Conservation (phyloP, 2,329 filamentous ascomycete genomes). For the Penicillium sp. region DNA sequence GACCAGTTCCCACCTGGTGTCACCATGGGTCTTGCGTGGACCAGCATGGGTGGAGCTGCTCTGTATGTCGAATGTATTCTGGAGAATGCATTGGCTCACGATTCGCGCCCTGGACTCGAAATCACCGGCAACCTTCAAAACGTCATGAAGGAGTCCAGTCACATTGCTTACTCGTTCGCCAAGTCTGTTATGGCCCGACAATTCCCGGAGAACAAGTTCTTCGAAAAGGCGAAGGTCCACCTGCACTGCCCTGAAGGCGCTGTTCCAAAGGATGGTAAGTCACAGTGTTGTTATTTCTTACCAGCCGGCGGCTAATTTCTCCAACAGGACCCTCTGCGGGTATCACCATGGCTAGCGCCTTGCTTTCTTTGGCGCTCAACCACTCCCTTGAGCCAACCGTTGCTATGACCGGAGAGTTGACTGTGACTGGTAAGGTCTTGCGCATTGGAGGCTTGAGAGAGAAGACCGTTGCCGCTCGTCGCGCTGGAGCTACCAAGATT, state of each 20-base stretch:
- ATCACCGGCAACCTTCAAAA: constrained; percentile 92
- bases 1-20: constrained; percentile 91
- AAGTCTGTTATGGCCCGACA: constrained; percentile 81
- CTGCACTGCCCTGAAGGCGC: constrained; percentile 95
- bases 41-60: constrained; percentile 90
- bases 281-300: constrained; percentile 1
- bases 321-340: constrained; percentile 69
- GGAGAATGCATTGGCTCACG: constrained; percentile 71
- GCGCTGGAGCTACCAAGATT: constrained; percentile 87
- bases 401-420: constrained; percentile 97
- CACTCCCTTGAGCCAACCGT: constrained; percentile 75
- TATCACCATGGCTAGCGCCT: constrained; percentile 95
- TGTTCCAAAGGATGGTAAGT: constrained; percentile 78
- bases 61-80: constrained; percentile 97
- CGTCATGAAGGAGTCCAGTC: constrained; percentile 97
- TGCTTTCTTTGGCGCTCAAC: constrained; percentile 80
- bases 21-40: constrained; percentile 97
- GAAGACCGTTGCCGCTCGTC: constrained; percentile 92
- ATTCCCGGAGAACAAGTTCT: constrained; percentile 90
- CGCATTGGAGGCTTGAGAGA: constrained; percentile 90
- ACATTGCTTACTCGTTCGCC: constrained; percentile 92
- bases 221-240: constrained; percentile 92
- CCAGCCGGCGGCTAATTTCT: constrained; percentile 11
- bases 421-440: constrained; percentile 92
- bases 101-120: constrained; percentile 74